Conservation (phyloP, 164 flowering plant genomes). For the Vitis rotundifolia region DNA sequence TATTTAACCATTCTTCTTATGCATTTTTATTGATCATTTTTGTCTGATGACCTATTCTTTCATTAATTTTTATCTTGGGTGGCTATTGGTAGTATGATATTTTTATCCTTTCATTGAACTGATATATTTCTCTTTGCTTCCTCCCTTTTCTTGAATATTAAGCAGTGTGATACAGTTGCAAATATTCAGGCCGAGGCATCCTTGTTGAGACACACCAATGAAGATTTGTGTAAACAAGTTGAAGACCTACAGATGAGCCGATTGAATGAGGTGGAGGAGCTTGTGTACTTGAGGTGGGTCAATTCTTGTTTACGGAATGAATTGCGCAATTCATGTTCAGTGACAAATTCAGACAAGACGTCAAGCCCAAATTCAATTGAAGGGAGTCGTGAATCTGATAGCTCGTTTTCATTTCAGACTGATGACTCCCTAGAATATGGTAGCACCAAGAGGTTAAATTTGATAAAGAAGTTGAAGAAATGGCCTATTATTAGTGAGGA, state of each 20-base stretch:
- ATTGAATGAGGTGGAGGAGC: slow-evolving; percentile 87
- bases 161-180: slow-evolving; percentile 62
- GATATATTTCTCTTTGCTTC: background rate
- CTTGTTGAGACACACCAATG: slow-evolving; percentile 61
- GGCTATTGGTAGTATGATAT: too few species aligned
- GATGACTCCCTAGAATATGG: slow-evolving; percentile 35
- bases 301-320: slow-evolving; percentile 76
- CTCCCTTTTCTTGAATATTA: background rate
- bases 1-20: background rate
- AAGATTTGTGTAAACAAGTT: slow-evolving; percentile 79
- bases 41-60: too few species aligned
- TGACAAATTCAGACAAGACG: slow-evolving; percentile 30
- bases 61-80: too few species aligned
- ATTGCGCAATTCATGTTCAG: slow-evolving; percentile 41
- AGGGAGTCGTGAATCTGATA: slow-evolving; percentile 18
- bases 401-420: slow-evolving; percentile 17
- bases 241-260: slow-evolving; percentile 81
- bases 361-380: slow-evolving; percentile 39
- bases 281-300: slow-evolving; percentile 82
- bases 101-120: background rate
- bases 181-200: slow-evolving; percentile 85
- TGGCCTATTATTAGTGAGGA: slow-evolving; percentile 56
- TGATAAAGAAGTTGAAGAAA: slow-evolving; percentile 53
- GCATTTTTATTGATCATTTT: background rate
- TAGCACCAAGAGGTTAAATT: slow-evolving; percentile 35